These are phyloP conservation scores for Schizosaccharomyces osmophilus DNA, from an alignment of 805 yeast genomes.

Conservation along the genomic window DNA sequence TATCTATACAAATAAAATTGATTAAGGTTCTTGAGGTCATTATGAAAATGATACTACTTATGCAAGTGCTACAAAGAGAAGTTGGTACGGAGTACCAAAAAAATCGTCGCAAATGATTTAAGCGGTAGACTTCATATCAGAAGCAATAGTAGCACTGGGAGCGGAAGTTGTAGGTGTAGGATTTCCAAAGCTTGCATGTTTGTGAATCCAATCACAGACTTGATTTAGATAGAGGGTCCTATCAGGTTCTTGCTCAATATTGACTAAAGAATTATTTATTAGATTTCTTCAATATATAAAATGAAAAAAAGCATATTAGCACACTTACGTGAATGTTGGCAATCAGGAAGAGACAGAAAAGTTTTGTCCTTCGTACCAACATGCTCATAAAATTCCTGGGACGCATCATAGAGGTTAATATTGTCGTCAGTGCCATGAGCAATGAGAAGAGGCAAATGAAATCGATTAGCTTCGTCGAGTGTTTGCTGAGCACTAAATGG, in stretches of 20 bases:
- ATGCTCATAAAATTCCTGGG: constrained; percentile 8
- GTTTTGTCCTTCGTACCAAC: constrained; percentile 1
- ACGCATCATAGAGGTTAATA: constrained; percentile 6
- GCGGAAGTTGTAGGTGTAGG: background rate
- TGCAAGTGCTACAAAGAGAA: too few species aligned
- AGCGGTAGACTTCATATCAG: too few species aligned
- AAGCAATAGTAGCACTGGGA: background rate
- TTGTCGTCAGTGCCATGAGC: constrained; percentile 13
- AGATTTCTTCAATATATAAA: background rate
- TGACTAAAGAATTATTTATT: background rate
- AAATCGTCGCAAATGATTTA: too few species aligned
- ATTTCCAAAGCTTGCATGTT: background rate
- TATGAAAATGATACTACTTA: too few species aligned
- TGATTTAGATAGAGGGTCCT: background rate
- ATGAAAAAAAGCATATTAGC: too few species aligned
- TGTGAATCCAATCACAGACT: background rate
- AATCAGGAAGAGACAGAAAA: background rate
- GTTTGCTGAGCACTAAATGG: constrained; percentile 11
- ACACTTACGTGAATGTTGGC: background rate
- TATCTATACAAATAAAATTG: too few species aligned
- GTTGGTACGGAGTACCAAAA: too few species aligned
- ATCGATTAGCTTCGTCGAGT: constrained; percentile 10
- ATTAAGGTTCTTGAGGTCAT: too few species aligned
- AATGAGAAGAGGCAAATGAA: constrained; percentile 15
- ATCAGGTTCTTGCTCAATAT: background rate